Evolutionary conservation across 2,329 filamentous ascomycete genomes (phyloP), one percentile per base, ranked within the genome.

Genomic region (Alternaria solani): DNA sequence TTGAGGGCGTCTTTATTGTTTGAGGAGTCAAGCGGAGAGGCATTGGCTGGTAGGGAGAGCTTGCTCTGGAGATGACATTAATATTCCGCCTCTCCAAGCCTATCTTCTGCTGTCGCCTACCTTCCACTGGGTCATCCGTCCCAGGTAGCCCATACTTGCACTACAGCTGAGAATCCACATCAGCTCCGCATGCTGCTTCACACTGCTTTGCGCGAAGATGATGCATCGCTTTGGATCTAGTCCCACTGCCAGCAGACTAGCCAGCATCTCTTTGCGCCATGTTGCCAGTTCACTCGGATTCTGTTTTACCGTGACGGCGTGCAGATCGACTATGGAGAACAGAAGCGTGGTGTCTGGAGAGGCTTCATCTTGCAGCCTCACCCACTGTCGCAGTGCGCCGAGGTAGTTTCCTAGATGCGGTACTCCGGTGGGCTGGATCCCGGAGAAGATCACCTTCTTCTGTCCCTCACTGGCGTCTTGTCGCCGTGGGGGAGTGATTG

Each of bases 41-140:
- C 82, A 58, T 88, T 82, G 20, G 89, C 83, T 9, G 85, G 80
- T 20, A 93, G 77, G 20, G 88, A 83, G 18, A 95, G 81, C 78
- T 96, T 96, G 78, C 87, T 92, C 72, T 75, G 47, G 9, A 8
- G 53, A 26, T 16, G 34, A 39, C 12, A 51, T 61, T 39, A 63
- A 54, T 4, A 46, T 34, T 26, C 2, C 32, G 43, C 38, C 20
- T 28, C 28, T 16, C 5, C 4, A 42, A 25, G 30, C 7, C 34
- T 34, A 34, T 4, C 16, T 26, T 30, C 43, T 2, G 30, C n/a
- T 14, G 5, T 30, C 14, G 16, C n/a, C 39, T 74, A 92, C 93
- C 88, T 99, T 99, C 94, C 95, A 99, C 79, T 98, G 95, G 28
- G 95, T 98, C 95, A 99, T 99, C n/a, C 95, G 86, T 9, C 91